Percentiles rank a stretch among this genome's conserved stretches.
These are phyloP conservation scores for Inonotus obliquus DNA, from an alignment of 1,284 basidiomycete species.

Conservation along the genomic window DNA sequence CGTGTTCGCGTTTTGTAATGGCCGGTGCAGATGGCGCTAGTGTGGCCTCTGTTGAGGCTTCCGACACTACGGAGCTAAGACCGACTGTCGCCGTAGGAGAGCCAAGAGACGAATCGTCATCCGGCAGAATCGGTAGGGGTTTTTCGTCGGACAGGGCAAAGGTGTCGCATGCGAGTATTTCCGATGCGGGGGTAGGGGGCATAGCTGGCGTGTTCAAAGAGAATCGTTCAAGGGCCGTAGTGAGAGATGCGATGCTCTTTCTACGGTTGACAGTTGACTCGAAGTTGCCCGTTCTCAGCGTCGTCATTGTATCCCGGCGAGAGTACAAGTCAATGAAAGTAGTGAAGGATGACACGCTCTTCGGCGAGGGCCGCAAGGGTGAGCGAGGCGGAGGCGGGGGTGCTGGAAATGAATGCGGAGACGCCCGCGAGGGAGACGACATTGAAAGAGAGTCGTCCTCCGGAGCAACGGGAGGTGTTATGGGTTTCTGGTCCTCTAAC, in stretches of 20 bases:
- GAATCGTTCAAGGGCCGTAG: constrained; percentile 8
- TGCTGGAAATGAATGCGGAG: constrained; percentile 3
- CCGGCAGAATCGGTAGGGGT: constrained; percentile 15
- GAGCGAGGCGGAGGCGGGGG: constrained; percentile 18
- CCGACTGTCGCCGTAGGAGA: constrained; percentile 13
- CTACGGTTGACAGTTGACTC: background rate
- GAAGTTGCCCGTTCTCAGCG: constrained; percentile 1
- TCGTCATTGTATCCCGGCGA: constrained; percentile 14
- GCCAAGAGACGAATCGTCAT: constrained; percentile 1
- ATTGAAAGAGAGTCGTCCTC: constrained; percentile 9
- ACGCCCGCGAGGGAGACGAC: constrained; percentile 10
- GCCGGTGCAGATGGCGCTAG: constrained; percentile 19
- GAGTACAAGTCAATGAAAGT: constrained; percentile 16
- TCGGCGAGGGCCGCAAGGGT: constrained; percentile 15
- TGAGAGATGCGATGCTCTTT: constrained; percentile 6
- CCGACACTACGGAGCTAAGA: constrained; percentile 5
- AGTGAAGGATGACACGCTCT: constrained; percentile 16
- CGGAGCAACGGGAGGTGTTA: constrained; percentile 16
- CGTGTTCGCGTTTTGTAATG: constrained; percentile 75
- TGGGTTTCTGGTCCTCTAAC: constrained; percentile 5
- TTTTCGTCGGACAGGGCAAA: constrained; percentile 14
- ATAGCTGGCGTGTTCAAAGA: constrained; percentile 2
- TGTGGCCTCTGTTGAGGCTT: constrained; percentile 14
- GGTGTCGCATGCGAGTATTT: background rate
- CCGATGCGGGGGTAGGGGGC: constrained; percentile 7